Evolutionary conservation across 345 rosid species (phyloP), one percentile per base, ranked within the genome.

Genomic region (Durio zibethinus): DNA sequence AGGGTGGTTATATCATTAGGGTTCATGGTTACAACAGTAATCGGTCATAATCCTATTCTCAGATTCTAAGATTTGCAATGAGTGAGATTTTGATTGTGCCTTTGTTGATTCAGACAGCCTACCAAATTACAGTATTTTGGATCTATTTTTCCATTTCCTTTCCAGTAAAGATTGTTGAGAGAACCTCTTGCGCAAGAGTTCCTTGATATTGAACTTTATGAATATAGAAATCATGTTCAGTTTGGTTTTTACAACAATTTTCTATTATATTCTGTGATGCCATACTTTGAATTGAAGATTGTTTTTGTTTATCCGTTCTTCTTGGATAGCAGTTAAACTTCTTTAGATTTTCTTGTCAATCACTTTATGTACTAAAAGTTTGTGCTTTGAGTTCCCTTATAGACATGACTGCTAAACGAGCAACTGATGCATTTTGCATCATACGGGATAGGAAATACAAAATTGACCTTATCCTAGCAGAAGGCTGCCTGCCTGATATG

Each of bases 391-490:
- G 29, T 54, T 80, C 20, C 20, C 21, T 56, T 82, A 74, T 85
- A 88, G 94, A 88, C 29, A 52, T 81, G 29, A 83, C 89, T 31
- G 86, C 90, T 63, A 76, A 69, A 70, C 70, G 78, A 61, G 89
- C 81, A 64, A 33, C 64, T 4, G 88, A 87, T 15, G 87, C 89
- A 38, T 66, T 80, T 54, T 54, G 53, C 77, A 85, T 87, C 72
- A 27, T 84, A 45, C 76, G 62, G 47, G 82, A 82, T 56, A 80
- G 71, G 68, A 73, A 69, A 74, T 43, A 63, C 10, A 77, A 82
- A 63, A 52, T 90, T 4, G 85, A 84, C 75, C 87, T 88, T 69
- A 70, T 91, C 31, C 81, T 91, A 35, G 82, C 86, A 10, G 91
- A 91, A 59, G 57, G 73, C 38, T 63, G 74, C 67, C 79, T 88